A percentile compares a stretch with the other conserved stretches of the same genome.
These are phyloP conservation scores for Lupinus albus DNA, from an alignment of 306 rosid species.

Conservation along the genomic window DNA sequence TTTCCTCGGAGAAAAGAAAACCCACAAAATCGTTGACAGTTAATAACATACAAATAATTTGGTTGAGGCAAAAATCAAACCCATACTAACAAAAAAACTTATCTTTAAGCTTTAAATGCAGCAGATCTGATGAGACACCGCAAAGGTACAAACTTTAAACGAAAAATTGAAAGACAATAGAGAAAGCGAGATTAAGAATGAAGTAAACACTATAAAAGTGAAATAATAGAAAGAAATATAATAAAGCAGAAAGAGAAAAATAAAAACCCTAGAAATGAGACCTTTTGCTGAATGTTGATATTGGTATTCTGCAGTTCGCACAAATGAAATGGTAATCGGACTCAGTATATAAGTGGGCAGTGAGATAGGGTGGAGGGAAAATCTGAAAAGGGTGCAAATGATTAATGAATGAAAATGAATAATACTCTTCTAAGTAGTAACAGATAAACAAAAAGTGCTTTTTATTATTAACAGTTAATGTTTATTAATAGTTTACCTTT, in stretches of 20 bases:
- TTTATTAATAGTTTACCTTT: too few relatives aligned
- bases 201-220: slow-evolving; percentile 24
- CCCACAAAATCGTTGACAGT: slow-evolving; percentile 6
- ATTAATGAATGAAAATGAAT: background rate
- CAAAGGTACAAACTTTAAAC: slow-evolving; percentile 21
- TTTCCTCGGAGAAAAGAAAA: slow-evolving; percentile 27
- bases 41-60: slow-evolving; percentile 26
- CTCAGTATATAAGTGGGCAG: background rate
- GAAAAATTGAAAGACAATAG: background rate
- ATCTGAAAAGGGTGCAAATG: slow-evolving; percentile 28
- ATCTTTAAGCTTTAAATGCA: slow-evolving; percentile 16
- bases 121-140: slow-evolving; percentile 52
- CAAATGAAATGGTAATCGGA: background rate
- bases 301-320: background rate
- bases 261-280: slow-evolving; percentile 40
- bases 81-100: background rate
- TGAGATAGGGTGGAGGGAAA: slow-evolving; percentile 55
- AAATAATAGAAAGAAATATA: background rate
- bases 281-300: slow-evolving; percentile 27
- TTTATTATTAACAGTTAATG: too few relatives aligned
- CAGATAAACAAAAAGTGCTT: too few relatives aligned
- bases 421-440: too few relatives aligned
- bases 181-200: slow-evolving; percentile 37
- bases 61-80: slow-evolving; percentile 17
- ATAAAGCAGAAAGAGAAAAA: slow-evolving; percentile 7